These are phyloP conservation scores for Aspergillus sp. DNA, from an alignment of 2,329 filamentous ascomycete genomes.

Conservation along the genomic window DNA sequence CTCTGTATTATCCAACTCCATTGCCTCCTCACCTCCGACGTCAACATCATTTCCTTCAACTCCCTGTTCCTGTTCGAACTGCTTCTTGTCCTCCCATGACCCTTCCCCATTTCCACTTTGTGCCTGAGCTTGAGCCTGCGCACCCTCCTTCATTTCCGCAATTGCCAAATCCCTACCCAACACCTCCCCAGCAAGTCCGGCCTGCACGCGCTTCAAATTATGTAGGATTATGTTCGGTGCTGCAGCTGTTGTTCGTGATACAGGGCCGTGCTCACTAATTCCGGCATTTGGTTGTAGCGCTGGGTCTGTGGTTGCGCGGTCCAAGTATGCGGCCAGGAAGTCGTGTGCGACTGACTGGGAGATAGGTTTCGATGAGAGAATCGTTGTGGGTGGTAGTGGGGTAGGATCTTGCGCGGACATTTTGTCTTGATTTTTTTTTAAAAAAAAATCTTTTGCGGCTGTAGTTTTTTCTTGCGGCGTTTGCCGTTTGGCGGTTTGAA, in stretches of 20 bases:
- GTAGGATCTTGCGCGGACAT: constrained; percentile 40
- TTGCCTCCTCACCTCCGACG: constrained; percentile 36
- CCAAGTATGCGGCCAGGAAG: constrained; percentile 45
- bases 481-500: background rate
- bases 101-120: constrained; percentile 20
- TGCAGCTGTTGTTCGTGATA: constrained; percentile 41
- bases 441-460: background rate
- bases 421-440: background rate
- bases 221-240: constrained; percentile 45
- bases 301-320: constrained; percentile 42
- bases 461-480: background rate
- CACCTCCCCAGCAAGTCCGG: constrained; percentile 43
- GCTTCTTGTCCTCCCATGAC: constrained; percentile 35
- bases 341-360: constrained; percentile 41
- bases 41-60: constrained; percentile 41
- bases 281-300: constrained; percentile 45
- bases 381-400: constrained; percentile 39
- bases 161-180: constrained; percentile 43
- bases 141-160: constrained; percentile 36
- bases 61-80: constrained; percentile 43
- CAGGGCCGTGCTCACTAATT: constrained; percentile 45
- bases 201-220: constrained; percentile 47
- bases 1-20: constrained; percentile 42
- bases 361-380: constrained; percentile 37
- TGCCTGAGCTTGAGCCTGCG: constrained; percentile 27